Conservation (phyloP, 495 filamentous ascomycete species). For the Tuber magnatum region DNA sequence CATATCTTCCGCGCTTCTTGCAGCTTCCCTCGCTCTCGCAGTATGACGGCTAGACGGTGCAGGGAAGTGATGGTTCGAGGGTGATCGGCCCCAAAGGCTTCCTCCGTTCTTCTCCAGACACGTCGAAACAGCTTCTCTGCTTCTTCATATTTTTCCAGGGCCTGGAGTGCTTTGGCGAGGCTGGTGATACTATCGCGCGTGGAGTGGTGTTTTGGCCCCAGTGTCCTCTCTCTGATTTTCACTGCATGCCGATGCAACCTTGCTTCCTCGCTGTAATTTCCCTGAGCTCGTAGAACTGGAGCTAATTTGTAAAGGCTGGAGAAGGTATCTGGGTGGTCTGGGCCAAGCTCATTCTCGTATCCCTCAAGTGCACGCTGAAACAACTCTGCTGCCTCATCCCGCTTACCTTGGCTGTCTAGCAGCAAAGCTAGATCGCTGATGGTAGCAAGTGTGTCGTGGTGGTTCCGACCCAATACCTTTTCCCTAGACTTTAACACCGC, state of each 20-base stretch:
- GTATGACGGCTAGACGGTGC: not conserved
- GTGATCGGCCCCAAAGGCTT: constrained; percentile 1
- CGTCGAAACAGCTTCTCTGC: constrained; percentile 33
- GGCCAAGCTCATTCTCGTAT: constrained; percentile 21
- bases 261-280: constrained; percentile 22
- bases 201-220: constrained; percentile 33
- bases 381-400: constrained; percentile 31
- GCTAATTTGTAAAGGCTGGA: constrained; percentile 1
- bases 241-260: constrained; percentile 34
- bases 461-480: constrained; percentile 23
- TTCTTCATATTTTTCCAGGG: constrained; percentile 28
- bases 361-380: constrained; percentile 24
- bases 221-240: constrained; percentile 23
- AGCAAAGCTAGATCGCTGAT: constrained; percentile 17
- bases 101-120: constrained; percentile 10
- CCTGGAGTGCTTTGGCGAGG: constrained; percentile 12
- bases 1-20: not conserved
- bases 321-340: constrained; percentile 8
- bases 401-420: constrained; percentile 23
- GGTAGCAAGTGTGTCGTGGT: constrained; percentile 19
- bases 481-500: not conserved
- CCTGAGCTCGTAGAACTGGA: constrained; percentile 1
- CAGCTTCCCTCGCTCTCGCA: not conserved
- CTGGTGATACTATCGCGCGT: constrained; percentile 23
- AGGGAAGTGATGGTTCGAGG: not conserved